Conservation (phyloP, 1,284 basidiomycete species). For the Porogramme epimiltina region DNA sequence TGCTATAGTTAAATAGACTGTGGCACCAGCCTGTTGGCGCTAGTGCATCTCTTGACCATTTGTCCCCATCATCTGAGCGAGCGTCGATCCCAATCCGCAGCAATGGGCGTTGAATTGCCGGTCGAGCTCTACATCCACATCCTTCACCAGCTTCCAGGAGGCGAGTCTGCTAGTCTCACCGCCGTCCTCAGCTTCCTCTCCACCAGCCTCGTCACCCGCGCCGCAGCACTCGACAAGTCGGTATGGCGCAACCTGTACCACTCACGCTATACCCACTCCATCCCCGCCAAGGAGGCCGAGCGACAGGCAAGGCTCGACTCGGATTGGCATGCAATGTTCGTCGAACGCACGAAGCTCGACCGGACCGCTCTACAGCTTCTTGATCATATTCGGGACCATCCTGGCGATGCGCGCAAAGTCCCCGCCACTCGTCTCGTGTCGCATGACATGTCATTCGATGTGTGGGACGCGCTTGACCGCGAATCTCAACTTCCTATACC, state of each 20-base stretch:
- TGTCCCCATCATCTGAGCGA: too few relatives aligned
- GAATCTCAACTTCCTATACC: conserved; percentile 40
- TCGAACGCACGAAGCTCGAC: conserved; percentile 46
- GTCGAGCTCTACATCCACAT: conserved; percentile 30
- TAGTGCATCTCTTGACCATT: too few relatives aligned
- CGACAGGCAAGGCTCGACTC: conserved; percentile 32
- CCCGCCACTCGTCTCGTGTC: conserved; percentile 37
- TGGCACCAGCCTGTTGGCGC: too few relatives aligned
- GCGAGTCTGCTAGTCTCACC: conserved; percentile 24
- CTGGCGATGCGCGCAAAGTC: conserved; percentile 33
- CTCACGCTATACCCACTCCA: conserved; percentile 45
- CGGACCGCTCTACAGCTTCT: conserved; percentile 41
- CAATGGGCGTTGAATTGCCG: conserved; percentile 17
- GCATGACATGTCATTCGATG: conserved; percentile 43
- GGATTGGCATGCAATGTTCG: conserved; percentile 51
- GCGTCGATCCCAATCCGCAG: not conserved
- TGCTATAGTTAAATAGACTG: too few relatives aligned
- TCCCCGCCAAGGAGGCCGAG: conserved; percentile 37
- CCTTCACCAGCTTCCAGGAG: conserved; percentile 31
- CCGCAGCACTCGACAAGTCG: conserved; percentile 28
- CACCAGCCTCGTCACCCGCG: conserved; percentile 29
- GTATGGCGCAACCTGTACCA: conserved; percentile 57
- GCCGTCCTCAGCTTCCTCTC: conserved; percentile 33
- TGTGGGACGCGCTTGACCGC: conserved; percentile 52
- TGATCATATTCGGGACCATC: conserved; percentile 39